A percentile compares a stretch with the other conserved stretches of the same genome.
Conservation (phyloP, 306 rosid species). For the Cicer yamashitae region DNA sequence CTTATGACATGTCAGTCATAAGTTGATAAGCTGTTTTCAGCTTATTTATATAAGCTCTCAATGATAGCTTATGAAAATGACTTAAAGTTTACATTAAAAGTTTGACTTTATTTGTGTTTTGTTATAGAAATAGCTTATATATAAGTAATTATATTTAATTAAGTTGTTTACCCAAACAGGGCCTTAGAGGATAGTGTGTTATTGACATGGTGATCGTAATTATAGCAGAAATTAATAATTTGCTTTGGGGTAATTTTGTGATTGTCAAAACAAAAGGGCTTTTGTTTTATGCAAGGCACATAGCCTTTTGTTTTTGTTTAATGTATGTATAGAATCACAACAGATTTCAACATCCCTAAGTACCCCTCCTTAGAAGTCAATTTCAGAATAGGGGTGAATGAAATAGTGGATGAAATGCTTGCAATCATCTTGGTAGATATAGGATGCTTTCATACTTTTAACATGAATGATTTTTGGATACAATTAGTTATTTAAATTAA, state of each 20-base stretch:
- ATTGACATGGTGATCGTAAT: constrained; percentile 12
- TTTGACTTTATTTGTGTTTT: no score
- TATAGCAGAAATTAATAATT: background rate
- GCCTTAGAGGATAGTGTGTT: background rate
- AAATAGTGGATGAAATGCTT: constrained; percentile 14
- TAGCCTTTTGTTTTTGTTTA: background rate
- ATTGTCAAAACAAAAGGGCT: background rate
- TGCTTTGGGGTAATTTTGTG: constrained; percentile 5
- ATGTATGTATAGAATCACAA: background rate
- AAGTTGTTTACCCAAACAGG: no score
- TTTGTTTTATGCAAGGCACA: background rate
- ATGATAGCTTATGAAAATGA: no score
- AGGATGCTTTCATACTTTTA: constrained; percentile 8
- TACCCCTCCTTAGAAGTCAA: background rate
- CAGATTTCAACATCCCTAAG: background rate
- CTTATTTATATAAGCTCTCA: no score
- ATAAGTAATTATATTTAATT: no score
- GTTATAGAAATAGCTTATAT: no score
- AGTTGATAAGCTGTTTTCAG: no score
- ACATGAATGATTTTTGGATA: constrained; percentile 1
- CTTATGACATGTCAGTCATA: no score
- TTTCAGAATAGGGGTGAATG: constrained; percentile 4
- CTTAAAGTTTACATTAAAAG: no score
- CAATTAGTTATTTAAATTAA: constrained; percentile 14
- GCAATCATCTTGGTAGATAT: constrained; percentile 20